Conservation (phyloP, 2,329 filamentous ascomycete species). For the Ceratocystis variospora region DNA sequence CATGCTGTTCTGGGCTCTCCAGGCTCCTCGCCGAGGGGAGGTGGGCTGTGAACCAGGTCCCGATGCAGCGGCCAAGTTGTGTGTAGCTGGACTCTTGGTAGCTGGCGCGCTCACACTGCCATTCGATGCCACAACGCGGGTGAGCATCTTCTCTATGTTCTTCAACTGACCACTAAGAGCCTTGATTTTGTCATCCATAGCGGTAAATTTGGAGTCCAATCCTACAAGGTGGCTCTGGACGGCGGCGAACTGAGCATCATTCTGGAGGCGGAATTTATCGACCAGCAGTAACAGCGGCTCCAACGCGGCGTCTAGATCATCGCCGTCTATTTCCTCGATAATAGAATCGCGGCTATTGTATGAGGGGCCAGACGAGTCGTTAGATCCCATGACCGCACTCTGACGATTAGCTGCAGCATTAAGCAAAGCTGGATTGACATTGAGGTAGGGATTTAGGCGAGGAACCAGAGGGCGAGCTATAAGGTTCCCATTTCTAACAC, state of each 20-base stretch:
- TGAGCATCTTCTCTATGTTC: neutral
- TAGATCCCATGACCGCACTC: neutral
- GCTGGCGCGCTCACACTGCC: neutral
- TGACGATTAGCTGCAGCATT: neutral
- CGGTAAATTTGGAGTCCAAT: neutral
- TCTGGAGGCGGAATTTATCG: conserved; percentile 4
- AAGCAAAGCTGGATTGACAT: neutral
- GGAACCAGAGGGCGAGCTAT: neutral
- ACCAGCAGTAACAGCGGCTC: neutral
- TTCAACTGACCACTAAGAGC: neutral
- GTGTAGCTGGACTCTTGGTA: neutral
- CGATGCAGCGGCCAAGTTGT: neutral
- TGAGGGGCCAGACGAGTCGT: neutral
- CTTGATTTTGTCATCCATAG: neutral
- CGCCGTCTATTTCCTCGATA: neutral
- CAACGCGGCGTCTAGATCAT: neutral
- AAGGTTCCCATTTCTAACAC: too few relatives aligned
- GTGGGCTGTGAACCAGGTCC: neutral
- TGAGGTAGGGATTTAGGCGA: neutral
- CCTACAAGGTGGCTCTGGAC: neutral
- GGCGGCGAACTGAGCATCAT: neutral
- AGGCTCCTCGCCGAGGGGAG: neutral
- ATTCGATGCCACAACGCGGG: neutral
- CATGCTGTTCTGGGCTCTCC: neutral
- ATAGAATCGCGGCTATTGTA: neutral